Conservation (phyloP, 257 asterid genomes). For the Gentiana macrophylla region DNA sequence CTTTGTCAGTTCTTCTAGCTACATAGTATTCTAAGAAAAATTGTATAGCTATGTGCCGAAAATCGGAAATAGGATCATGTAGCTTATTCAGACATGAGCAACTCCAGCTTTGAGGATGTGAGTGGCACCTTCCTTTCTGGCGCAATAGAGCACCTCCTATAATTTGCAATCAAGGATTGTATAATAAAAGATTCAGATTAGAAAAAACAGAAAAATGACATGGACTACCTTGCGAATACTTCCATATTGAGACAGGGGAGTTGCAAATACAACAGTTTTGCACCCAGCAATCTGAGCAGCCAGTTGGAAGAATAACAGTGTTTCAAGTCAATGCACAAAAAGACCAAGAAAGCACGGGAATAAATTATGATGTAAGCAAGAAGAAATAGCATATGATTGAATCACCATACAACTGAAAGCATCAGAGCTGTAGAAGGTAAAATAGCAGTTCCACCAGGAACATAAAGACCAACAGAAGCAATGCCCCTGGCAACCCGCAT, state of each 20-base stretch:
- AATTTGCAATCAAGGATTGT: constrained; percentile 6
- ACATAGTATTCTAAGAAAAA: neutral
- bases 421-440: constrained; percentile 96
- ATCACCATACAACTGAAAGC: constrained; percentile 76
- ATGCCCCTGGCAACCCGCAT: constrained; percentile 88
- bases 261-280: constrained; percentile 90
- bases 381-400: constrained; percentile 7
- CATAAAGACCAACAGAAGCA: constrained; percentile 91
- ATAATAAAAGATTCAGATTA: neutral
- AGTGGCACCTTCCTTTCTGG: constrained; percentile 95
- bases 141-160: constrained; percentile 93
- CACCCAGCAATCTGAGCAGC: constrained; percentile 99
- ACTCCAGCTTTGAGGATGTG: constrained; percentile 99
- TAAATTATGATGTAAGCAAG: constrained; percentile 7
- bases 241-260: constrained; percentile 88
- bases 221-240: constrained; percentile 76
- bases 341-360: neutral
- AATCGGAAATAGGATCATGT: neutral
- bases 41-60: neutral
- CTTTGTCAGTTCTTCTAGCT: too few species aligned
- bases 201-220: neutral
- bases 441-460: constrained; percentile 99
- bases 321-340: constrained; percentile 4
- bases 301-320: constrained; percentile 34
- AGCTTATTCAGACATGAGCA: constrained; percentile 60